A percentile compares a stretch with the other conserved stretches of the same genome.
These are phyloP conservation scores for Backusella westeae DNA, from an alignment of 192 early-diverging fungal species.

Conservation along the genomic window DNA sequence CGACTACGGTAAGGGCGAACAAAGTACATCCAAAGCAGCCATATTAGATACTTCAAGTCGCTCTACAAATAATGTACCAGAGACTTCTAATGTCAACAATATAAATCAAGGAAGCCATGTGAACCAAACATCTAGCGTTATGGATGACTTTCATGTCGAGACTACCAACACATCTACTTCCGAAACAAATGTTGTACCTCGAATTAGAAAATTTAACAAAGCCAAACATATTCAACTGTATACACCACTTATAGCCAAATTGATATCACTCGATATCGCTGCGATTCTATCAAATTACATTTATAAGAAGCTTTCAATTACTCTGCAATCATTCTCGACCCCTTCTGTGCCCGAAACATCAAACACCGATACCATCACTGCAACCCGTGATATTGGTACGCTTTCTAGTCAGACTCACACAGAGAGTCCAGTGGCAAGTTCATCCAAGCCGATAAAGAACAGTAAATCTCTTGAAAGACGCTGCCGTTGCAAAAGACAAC, in stretches of 20 bases:
- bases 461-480: not conserved
- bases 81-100: not conserved
- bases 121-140: not conserved
- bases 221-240: not conserved
- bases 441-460: not conserved
- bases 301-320: not conserved
- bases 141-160: not conserved
- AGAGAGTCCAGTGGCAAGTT: not conserved
- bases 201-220: not conserved
- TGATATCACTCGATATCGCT: not conserved
- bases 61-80: not conserved
- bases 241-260: not conserved
- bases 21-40: not conserved
- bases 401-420: not conserved
- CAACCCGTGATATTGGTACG: not conserved
- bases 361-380: not conserved
- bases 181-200: not conserved
- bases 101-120: not conserved
- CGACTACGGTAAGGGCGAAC: not conserved
- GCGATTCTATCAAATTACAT: not conserved
- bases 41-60: not conserved
- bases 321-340: not conserved
- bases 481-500: not conserved
- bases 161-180: not conserved
- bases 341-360: not conserved